Base-by-base conservation (phyloP, 441 rosid genomes). In the Cnidoscolus chayamansa region DNA sequence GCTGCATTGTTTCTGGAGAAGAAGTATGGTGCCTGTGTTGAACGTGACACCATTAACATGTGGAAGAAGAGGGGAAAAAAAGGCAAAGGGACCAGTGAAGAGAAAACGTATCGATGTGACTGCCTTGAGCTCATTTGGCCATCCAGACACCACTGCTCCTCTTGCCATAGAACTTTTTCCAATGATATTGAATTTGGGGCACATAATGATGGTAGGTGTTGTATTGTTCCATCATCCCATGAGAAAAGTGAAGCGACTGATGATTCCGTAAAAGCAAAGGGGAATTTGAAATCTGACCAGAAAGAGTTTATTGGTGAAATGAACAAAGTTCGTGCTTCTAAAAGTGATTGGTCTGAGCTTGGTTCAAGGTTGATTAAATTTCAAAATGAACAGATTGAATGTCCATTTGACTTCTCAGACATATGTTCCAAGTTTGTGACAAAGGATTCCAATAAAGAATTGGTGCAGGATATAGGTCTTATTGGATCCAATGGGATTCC, bases 41-140 rank as follows among this genome's bases (percentile, higher is more conserved):
- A 81, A 78, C 63, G 82, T 19, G 92, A 83, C 73, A 73, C 71
- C 25, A 72, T 56, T 30, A 89, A 80, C 69, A 58, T 80, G 19
- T 67, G 76, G 15, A 87, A 85, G 82, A 85, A 81, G 76, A 79
- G 67, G 65, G 91, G 84, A 65, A 87, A 89, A 80, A 87, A 83
- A 83, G 82, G 78, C 59, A 84, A 78, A 77, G 72, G 82, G 68
- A 78, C 61, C 43, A 76, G 78, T 69, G 85, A 71, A 76, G 96
- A 88, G 72, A 87, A 82, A 78, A 83, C 85, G 74, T 88, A 82
- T 67, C 80, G 96, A 63, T 96, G 99, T 65, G 86, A 84, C 78
- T 96, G 99, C 78, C 84, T 93, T 73, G 99, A 96, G 85, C 87
- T 86, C 31, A 83, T 90, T 73, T 90, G 88, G 90, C 90, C 96